Evolutionary conservation across 2,329 filamentous ascomycete species (phyloP), one percentile per base, ranked within the genome.

Genomic region (Ophiocordyceps camponoti-floridani): DNA sequence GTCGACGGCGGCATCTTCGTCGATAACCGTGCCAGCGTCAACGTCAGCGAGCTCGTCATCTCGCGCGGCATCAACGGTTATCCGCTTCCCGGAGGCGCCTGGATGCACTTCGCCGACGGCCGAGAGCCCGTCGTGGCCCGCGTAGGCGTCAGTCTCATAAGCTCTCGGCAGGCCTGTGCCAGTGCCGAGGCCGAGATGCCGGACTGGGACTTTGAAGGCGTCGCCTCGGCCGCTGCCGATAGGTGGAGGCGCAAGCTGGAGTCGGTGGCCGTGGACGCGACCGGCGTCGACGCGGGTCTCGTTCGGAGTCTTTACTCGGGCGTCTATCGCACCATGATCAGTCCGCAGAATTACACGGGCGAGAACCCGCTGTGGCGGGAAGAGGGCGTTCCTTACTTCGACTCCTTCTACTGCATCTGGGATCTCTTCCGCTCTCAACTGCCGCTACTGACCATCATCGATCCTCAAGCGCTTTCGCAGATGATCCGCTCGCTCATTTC

Each of bases 401-500:
- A 85, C 56, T 82, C 77, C 0, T 84, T 80, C 52, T 87, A 86
- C 57, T 85, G 79, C 51, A 77, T 84, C 4, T 85, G 81, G 81
- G 81, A 85, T 52, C 74, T 72, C 0, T 84, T 81, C 50, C 67
- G 81, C 19, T 78, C 73, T 33, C 79, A 82, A 47, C 72, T 84
- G 42, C 79, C 81, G 0, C 70, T 86, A 18, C 62, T 87, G 28
- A 82, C 78, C 0, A 64, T 87, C 19, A 48, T 82, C 1, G 82
- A 86, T 51, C 80, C 82, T 0, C 48, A 61, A 0, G 71, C 75
- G 1, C 73, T 84, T 44, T 71, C 77, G 0, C 62, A 72, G 45
- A 83, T 86, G 73, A 67, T 86, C 11, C 69, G 79, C 19, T 82
- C 77, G 45, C 62, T 87, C 30, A 73, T 87, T 16, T 81, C 85